A percentile compares a stretch with the other conserved stretches of the same genome.
Evolutionary conservation across 805 yeast genomes (phyloP).

Genomic region (Lipomyces chichibuensis): DNA sequence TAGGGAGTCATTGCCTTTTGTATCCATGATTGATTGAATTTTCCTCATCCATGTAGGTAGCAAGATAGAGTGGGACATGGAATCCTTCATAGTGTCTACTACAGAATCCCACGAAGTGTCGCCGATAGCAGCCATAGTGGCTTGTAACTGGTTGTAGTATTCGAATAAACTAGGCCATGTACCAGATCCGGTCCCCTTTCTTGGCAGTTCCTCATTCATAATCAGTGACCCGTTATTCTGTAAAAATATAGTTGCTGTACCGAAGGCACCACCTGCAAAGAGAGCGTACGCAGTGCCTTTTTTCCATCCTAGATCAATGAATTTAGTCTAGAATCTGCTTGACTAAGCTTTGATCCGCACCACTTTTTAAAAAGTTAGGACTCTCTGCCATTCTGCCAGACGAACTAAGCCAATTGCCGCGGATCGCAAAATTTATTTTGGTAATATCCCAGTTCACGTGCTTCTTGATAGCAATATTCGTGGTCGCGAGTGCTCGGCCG

Average conservation of each 20-base stretch:
- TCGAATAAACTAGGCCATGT: not conserved
- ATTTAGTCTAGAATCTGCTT: not conserved
- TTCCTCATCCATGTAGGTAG: slow-evolving; percentile 18
- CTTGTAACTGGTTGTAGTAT: slow-evolving; percentile 4
- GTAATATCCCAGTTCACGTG: not conserved
- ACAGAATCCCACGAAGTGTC: not conserved
- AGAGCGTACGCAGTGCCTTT: not conserved
- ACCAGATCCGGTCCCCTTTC: not conserved
- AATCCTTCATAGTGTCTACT: not conserved
- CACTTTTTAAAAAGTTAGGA: not conserved
- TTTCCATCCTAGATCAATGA: not conserved
- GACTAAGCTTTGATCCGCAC: not conserved
- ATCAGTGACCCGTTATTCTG: not conserved
- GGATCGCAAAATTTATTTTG: not conserved
- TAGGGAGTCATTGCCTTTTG: slow-evolving; percentile 21
- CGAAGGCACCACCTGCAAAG: not conserved
- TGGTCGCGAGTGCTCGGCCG: not conserved
- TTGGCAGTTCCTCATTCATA: not conserved
- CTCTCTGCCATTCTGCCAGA: not conserved
- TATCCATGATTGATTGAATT: slow-evolving; percentile 26
- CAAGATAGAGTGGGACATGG: slow-evolving; percentile 10
- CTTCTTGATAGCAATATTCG: not conserved
- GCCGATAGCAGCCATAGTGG: not conserved
- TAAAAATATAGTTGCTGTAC: not conserved
- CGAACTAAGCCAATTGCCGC: not conserved